Evolutionary conservation across 2,329 filamentous ascomycete species (phyloP).

Genomic region (Cadophora luteo-olivacea): DNA sequence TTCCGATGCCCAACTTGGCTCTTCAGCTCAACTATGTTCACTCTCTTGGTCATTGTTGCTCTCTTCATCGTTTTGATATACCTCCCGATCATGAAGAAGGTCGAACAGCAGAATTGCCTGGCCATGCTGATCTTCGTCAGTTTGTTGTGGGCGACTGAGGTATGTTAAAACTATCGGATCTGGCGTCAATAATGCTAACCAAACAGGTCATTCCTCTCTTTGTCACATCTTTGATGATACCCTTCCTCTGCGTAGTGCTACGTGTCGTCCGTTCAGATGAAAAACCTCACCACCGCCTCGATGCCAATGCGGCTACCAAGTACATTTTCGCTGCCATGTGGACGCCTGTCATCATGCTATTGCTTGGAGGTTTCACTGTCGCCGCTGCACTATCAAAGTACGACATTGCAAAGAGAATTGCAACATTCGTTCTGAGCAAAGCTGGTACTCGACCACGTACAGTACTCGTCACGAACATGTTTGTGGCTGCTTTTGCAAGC

Average conservation of each 20-base stretch:
- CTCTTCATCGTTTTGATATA: conserved; percentile 78
- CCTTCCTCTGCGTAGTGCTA: conserved; percentile 88
- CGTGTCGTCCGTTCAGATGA: conserved; percentile 82
- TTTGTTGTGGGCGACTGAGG: conserved; percentile 95
- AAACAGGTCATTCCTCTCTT: conserved; percentile 89
- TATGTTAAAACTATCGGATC: conserved; percentile 48
- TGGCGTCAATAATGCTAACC: conserved; percentile 29
- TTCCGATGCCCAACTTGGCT: conserved; percentile 82
- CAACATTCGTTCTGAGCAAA: conserved; percentile 94
- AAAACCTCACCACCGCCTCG: conserved; percentile 71
- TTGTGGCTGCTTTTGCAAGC: conserved; percentile 94
- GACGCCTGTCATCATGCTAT: conserved; percentile 98
- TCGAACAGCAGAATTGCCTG: conserved; percentile 94
- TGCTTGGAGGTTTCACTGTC: conserved; percentile 94
- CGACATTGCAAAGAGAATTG: conserved; percentile 96
- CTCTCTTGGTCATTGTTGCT: conserved; percentile 71
- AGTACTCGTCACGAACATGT: conserved; percentile 97
- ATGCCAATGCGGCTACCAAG: conserved; percentile 79
- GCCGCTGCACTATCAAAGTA: conserved; percentile 96
- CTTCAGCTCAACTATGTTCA: conserved; percentile 80
- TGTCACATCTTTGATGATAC: conserved; percentile 91
- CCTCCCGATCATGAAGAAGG: conserved; percentile 81
- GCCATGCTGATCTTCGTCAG: conserved; percentile 94
- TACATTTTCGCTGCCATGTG: conserved; percentile 97
- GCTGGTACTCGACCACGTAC: conserved; percentile 89